These are phyloP conservation scores for Endogone sp. DNA, from an alignment of 192 early-diverging fungal species.

Conservation along the genomic window DNA sequence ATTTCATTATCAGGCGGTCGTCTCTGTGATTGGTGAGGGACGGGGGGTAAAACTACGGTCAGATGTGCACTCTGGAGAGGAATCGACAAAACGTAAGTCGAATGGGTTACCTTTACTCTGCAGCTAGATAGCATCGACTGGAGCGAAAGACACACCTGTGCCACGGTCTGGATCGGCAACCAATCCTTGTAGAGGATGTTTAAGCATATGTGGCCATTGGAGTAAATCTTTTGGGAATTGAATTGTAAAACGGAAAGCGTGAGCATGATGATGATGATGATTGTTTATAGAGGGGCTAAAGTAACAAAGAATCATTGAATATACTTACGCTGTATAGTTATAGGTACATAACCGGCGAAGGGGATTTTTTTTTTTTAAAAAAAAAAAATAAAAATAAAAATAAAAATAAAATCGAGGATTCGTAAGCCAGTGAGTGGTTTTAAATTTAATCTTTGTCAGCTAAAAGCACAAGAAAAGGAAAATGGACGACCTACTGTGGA, in stretches of 20 bases:
- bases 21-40: conserved; percentile 26
- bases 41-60: neutral
- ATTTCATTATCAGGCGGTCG: conserved; percentile 52
- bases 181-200: conserved; percentile 94
- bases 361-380: no score
- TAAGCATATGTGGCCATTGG: conserved; percentile 95
- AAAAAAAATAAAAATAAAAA: no score
- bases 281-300: no score
- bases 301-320: neutral
- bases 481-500: conserved; percentile 66
- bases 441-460: no score
- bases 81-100: no score
- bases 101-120: conserved; percentile 73
- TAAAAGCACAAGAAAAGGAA: neutral
- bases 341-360: no score
- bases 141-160: conserved; percentile 83
- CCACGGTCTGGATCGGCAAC: conserved; percentile 89
- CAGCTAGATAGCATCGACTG: conserved; percentile 91
- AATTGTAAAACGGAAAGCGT: no score
- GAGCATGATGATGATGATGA: neutral
- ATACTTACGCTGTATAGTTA: no score
- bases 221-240: conserved; percentile 72
- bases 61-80: no score
- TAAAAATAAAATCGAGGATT: neutral
- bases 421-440: no score